A percentile compares a stretch with the other conserved stretches of the same genome.
Evolutionary conservation across 2,329 filamentous ascomycete species (phyloP).

Genomic region (Pseudogymnoascus destructans): DNA sequence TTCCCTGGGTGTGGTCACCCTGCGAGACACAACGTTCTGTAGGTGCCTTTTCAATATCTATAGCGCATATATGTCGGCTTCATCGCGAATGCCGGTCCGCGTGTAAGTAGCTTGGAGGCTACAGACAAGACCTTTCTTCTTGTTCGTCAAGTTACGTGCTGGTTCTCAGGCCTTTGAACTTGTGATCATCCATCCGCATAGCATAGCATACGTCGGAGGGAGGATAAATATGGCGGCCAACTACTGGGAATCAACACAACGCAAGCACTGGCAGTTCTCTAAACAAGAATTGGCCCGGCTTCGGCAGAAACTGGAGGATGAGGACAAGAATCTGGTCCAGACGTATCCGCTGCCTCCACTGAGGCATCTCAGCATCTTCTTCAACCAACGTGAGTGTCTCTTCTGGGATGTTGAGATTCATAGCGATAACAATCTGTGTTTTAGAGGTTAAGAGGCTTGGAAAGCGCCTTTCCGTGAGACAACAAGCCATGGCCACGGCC

Average conservation of each 20-base stretch:
- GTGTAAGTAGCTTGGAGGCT: background rate
- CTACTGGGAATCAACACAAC: conserved; percentile 93
- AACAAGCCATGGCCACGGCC: conserved; percentile 87
- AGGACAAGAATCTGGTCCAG: conserved; percentile 59
- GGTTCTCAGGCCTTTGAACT: background rate
- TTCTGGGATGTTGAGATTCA: background rate
- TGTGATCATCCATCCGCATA: background rate
- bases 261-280: conserved; percentile 80
- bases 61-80: background rate
- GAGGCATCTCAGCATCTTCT: conserved; percentile 78
- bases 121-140: background rate
- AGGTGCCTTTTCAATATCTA: conserved; percentile 4
- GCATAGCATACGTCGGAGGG: background rate
- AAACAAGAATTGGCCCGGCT: conserved; percentile 65
- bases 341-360: conserved; percentile 73
- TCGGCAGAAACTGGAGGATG: conserved; percentile 64
- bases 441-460: conserved; percentile 69
- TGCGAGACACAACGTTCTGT: conserved; percentile 5
- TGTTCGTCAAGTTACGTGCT: background rate
- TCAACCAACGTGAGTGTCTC: conserved; percentile 61
- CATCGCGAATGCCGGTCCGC: background rate
- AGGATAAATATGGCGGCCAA: conserved; percentile 64
- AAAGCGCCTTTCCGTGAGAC: conserved; percentile 65
- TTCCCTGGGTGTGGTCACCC: background rate
- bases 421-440: conserved; percentile 12